Evolutionary conservation across 371 early-diverging fungal species (phyloP), one percentile per base, ranked within the genome.

Genomic region (Lichtheimia hyalospora): DNA sequence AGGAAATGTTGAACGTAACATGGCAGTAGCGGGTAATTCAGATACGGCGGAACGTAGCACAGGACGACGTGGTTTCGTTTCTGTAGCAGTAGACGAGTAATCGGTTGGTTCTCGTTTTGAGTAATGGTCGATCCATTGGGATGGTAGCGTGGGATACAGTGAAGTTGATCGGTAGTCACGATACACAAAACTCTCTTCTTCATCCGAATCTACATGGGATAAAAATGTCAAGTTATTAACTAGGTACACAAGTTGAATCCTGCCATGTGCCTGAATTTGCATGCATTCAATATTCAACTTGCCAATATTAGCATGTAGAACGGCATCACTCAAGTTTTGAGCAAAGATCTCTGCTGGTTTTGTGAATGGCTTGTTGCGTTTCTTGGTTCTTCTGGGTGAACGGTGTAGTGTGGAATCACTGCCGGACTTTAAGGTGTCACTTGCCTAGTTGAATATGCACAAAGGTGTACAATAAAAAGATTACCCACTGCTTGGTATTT

Each of bases 341-440:
- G 79, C 75, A 65, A 78, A 78, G 2, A 75, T 69, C 23, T 78
- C 75, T 28, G 79, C 66, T 3, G 79, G 79, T n/a, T 57, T 55
- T 18, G 54, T 13, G 60, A 67, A 20, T 39, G 64, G 28, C 49
- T 46, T 15, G 58, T 62, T 42, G 23, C 54, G 58, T 42, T 48
- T 59, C 46, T 46, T 46, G n/a, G 46, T 54, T 28, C 44, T 52
- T 40, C 57, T 25, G n/a, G 8, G 41, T 58, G 21, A 52, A 60
- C 23, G 62, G 55, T n/a, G 46, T 15, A 55, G 60, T 10, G 49
- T 69, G 3, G 54, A 58, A 46, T 63, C 55, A 55, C 58, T 62
- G 1, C 55, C 56, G 8, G 63, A 60, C 27, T 52, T 50, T 15
- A 63, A 21, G 49, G 46, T 55, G 24, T 56, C 46, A 46, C 46